Evolutionary conservation across 768 basidiomycete genomes (phyloP).

Genomic region (Serendipita sp.): DNA sequence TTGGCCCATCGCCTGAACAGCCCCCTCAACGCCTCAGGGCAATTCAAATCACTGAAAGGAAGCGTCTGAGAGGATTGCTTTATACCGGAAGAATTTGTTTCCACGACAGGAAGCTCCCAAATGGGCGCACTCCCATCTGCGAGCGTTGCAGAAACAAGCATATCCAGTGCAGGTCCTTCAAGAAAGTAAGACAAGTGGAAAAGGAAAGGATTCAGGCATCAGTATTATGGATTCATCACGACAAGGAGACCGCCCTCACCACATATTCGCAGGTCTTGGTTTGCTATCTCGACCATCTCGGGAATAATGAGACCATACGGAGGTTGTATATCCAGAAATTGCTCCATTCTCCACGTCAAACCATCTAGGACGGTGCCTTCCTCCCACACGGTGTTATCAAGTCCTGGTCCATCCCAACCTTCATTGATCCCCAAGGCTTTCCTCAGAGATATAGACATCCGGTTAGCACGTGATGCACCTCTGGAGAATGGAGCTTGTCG

Average conservation of each 20-base stretch:
- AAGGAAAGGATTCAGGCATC: no score
- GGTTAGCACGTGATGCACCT: neutral
- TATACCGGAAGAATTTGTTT: neutral
- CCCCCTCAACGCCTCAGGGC: neutral
- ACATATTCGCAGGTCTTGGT: conserved; percentile 1
- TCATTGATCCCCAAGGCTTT: neutral
- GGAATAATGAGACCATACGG: neutral
- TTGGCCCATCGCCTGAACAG: neutral
- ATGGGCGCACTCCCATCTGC: neutral
- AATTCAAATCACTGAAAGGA: neutral
- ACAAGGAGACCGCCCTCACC: neutral
- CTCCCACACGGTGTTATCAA: neutral
- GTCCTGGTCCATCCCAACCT: neutral
- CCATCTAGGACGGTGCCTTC: neutral
- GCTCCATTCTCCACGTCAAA: neutral
- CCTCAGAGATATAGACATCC: neutral
- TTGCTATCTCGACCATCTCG: neutral
- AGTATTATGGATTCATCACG: no score
- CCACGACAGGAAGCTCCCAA: neutral
- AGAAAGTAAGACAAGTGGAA: neutral
- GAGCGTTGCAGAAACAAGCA: neutral
- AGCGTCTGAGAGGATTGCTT: neutral
- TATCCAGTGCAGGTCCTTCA: neutral
- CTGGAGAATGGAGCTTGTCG: neutral
- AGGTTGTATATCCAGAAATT: conserved; percentile 1